These are phyloP conservation scores for Colletotrichum falcatum DNA, from an alignment of 2,329 filamentous ascomycete genomes.

Conservation along the genomic window DNA sequence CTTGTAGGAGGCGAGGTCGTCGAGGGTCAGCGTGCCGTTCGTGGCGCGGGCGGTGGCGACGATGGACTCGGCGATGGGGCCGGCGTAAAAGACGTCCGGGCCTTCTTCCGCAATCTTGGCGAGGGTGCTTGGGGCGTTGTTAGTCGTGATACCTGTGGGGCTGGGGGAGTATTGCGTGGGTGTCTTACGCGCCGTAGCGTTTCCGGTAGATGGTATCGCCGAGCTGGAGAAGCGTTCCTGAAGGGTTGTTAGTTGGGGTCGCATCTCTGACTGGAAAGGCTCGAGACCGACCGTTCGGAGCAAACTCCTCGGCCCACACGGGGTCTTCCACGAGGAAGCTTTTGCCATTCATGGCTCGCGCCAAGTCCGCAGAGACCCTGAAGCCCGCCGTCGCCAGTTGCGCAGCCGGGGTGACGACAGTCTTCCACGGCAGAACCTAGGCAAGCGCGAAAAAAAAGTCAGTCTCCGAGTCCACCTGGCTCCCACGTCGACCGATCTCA, in stretches of 20 bases:
- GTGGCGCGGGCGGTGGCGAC: conserved; percentile 74
- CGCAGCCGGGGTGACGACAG: conserved; percentile 80
- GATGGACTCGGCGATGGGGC: conserved; percentile 80
- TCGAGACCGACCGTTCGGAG: conserved; percentile 71
- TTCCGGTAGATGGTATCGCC: conserved; percentile 85
- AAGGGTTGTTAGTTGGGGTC: not conserved
- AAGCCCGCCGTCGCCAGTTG: conserved; percentile 81
- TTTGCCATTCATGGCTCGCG: conserved; percentile 73
- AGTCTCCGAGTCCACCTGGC: not conserved
- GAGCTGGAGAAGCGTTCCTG: conserved; percentile 73
- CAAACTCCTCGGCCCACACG: conserved; percentile 89
- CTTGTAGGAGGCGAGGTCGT: conserved; percentile 80
- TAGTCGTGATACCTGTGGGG: not conserved
- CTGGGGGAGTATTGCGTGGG: not conserved
- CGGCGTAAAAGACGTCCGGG: conserved; percentile 78
- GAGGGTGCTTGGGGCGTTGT: conserved; percentile 64
- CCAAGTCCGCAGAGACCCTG: conserved; percentile 77
- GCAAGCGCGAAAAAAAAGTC: not conserved
- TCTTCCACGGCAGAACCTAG: conserved; percentile 73
- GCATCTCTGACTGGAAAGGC: not conserved
- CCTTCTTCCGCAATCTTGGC: conserved; percentile 81
- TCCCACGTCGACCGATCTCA: conserved; percentile 1
- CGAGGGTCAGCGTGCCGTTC: conserved; percentile 88
- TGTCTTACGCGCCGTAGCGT: conserved; percentile 74
- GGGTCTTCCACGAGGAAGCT: conserved; percentile 82